Conservation (phyloP, 495 filamentous ascomycete species). For the Tricharina praecox region DNA sequence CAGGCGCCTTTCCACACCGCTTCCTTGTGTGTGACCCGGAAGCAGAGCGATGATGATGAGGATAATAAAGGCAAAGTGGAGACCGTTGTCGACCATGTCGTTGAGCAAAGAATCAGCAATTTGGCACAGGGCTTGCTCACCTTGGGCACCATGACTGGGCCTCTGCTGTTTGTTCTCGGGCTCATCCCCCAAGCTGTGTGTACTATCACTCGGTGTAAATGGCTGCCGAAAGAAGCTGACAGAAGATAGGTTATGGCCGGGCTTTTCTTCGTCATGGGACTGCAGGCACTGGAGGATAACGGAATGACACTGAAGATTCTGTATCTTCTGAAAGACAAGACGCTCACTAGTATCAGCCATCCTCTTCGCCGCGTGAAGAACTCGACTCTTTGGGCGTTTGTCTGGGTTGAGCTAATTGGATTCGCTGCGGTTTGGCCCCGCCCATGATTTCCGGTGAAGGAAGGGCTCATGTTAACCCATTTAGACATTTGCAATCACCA, state of each 20-base stretch:
- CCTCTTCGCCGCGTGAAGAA: slow-evolving; percentile 47
- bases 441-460: neutral
- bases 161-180: slow-evolving; percentile 63
- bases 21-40: slow-evolving; percentile 57
- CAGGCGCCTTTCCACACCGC: slow-evolving; percentile 90
- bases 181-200: slow-evolving; percentile 58
- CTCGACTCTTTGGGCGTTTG: slow-evolving; percentile 55
- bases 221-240: no score
- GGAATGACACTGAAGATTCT: slow-evolving; percentile 69
- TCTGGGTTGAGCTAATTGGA: slow-evolving; percentile 56
- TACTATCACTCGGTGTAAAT: no score
- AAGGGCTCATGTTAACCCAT: neutral
- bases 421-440: slow-evolving; percentile 41
- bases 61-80: slow-evolving; percentile 45
- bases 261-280: slow-evolving; percentile 89
- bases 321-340: slow-evolving; percentile 51
- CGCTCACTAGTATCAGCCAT: slow-evolving; percentile 45
- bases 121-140: slow-evolving; percentile 68
- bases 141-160: slow-evolving; percentile 74
- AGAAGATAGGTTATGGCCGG: slow-evolving; percentile 50
- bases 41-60: slow-evolving; percentile 35
- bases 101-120: slow-evolving; percentile 83
- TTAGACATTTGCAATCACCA: slow-evolving; percentile 75
- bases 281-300: slow-evolving; percentile 59
- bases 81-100: slow-evolving; percentile 52